A percentile compares a stretch with the other conserved stretches of the same genome.
Evolutionary conservation across 805 yeast species (phyloP).

Genomic region (Debaryomyces hansenii): DNA sequence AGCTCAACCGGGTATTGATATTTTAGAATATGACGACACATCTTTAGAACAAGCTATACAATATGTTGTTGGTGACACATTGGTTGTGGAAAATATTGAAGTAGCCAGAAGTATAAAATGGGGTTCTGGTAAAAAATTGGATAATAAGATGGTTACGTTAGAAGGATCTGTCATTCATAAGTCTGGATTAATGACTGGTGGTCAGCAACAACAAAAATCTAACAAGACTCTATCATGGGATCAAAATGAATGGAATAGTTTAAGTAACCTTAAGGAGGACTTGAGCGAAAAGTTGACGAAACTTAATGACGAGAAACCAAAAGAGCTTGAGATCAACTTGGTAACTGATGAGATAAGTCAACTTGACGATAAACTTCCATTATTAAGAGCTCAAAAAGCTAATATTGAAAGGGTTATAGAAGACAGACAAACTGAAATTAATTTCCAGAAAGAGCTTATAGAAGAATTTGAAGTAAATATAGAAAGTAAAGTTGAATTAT

Average conservation of each 20-base stretch:
- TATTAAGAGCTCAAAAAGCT: constrained; percentile 43
- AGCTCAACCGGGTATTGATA: constrained; percentile 72
- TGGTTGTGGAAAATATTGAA: constrained; percentile 71
- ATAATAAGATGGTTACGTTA: constrained; percentile 70
- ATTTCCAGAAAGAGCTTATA: constrained; percentile 39
- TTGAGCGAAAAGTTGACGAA: constrained; percentile 51
- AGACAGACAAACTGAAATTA: constrained; percentile 51
- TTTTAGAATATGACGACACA: constrained; percentile 64
- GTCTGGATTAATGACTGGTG: constrained; percentile 93
- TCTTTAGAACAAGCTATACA: constrained; percentile 73
- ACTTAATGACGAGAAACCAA: constrained; percentile 49
- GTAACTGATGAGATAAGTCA: constrained; percentile 48
- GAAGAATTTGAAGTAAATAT: constrained; percentile 20
- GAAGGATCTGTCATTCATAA: constrained; percentile 84
- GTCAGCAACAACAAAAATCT: constrained; percentile 51
- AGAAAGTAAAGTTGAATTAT: constrained; percentile 11
- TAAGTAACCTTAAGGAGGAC: constrained; percentile 52
- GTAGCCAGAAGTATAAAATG: constrained; percentile 75
- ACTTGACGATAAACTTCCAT: constrained; percentile 41
- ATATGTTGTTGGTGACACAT: constrained; percentile 75
- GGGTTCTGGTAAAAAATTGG: constrained; percentile 46
- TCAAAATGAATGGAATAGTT: constrained; percentile 59
- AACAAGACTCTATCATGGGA: constrained; percentile 59
- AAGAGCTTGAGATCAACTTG: constrained; percentile 55
- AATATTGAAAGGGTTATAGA: constrained; percentile 45